phyloP scores from a whole-genome alignment of 106 monocot genomes.

The Dendrobium huoshanense region DNA sequence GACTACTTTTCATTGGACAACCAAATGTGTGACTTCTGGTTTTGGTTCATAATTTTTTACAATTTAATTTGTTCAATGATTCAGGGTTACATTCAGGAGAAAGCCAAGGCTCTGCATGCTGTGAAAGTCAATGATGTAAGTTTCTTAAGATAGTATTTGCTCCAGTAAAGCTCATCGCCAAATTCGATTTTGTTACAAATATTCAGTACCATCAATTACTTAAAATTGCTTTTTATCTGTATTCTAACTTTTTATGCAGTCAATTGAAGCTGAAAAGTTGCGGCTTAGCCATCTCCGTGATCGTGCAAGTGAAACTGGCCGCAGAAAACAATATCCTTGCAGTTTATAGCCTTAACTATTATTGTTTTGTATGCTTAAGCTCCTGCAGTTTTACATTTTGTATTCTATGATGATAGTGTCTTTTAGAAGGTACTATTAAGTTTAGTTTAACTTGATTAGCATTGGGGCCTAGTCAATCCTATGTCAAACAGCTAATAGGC shows the following conservation, averaged over 20 bases:
- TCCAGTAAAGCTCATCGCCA: background rate
- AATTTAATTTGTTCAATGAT: slow-evolving; percentile 12
- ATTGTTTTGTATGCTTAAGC: background rate
- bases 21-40: background rate
- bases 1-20: background rate
- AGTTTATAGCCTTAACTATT: background rate
- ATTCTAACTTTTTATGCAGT: slow-evolving; percentile 27
- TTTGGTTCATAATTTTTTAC: background rate
- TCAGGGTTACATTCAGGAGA: slow-evolving; percentile 73
- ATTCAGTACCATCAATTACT: background rate
- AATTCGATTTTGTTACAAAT: background rate
- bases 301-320: slow-evolving; percentile 90
- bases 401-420: background rate
- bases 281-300: slow-evolving; percentile 76
- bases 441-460: too few relatives aligned
- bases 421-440: background rate
- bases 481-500: too few relatives aligned
- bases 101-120: slow-evolving; percentile 66
- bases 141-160: slow-evolving; percentile 6
- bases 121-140: slow-evolving; percentile 87
- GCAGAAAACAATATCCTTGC: slow-evolving; percentile 88
- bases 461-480: too few relatives aligned
- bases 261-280: slow-evolving; percentile 70
- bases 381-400: background rate
- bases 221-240: background rate